Evolutionary conservation across 805 yeast species (phyloP).

Genomic region (Cyberlindnera lachancei): DNA sequence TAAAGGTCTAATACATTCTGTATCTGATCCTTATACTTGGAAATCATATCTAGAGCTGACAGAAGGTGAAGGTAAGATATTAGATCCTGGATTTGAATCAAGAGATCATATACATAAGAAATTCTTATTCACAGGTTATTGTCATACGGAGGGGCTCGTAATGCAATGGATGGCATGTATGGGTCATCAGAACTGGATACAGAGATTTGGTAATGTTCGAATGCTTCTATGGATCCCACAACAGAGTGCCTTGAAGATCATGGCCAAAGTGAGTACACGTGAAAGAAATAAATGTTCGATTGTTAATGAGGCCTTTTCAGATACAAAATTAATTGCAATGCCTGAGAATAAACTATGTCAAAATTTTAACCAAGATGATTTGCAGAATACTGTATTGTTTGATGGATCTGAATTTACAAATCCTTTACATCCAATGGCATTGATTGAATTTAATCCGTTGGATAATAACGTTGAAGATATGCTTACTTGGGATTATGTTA

Average conservation of each 20-base stretch:
- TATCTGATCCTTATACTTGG: constrained; percentile 64
- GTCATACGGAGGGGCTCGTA: constrained; percentile 58
- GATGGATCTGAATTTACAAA: constrained; percentile 24
- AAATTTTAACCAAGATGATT: constrained; percentile 13
- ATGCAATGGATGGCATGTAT: constrained; percentile 72
- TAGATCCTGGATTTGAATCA: constrained; percentile 31
- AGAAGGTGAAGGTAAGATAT: constrained; percentile 32
- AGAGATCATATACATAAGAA: constrained; percentile 41
- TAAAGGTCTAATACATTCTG: constrained; percentile 24
- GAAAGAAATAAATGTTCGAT: constrained; percentile 57
- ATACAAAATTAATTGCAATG: constrained; percentile 48
- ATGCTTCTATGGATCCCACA: constrained; percentile 66
- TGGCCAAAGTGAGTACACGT: constrained; percentile 45
- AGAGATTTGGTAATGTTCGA: constrained; percentile 63
- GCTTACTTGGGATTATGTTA: constrained; percentile 60
- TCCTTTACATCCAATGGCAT: constrained; percentile 20
- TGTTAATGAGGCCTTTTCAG: constrained; percentile 57
- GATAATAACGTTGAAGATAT: constrained; percentile 33
- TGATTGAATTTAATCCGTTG: constrained; percentile 51
- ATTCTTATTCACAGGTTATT: constrained; percentile 51
- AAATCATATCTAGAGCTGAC: constrained; percentile 44
- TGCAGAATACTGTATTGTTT: constrained; percentile 20
- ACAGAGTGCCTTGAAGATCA: constrained; percentile 50
- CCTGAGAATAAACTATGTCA: constrained; percentile 20
- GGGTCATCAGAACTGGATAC: constrained; percentile 66